These are phyloP conservation scores for Mimosa pudica DNA, from an alignment of 306 rosid species.

Conservation along the genomic window DNA sequence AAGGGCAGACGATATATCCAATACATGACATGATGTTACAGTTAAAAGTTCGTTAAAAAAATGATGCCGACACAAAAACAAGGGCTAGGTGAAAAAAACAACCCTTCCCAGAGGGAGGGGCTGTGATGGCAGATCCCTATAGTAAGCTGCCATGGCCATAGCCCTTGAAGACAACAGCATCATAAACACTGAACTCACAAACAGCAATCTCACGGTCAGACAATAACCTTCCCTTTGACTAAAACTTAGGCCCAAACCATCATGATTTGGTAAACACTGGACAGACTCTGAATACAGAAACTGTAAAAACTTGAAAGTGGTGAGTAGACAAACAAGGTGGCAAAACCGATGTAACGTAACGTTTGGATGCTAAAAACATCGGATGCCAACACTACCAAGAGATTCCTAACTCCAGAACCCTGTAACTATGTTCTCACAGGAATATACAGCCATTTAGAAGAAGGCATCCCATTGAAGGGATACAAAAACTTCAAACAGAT, in stretches of 20 bases:
- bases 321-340: constrained; percentile 40
- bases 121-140: constrained; percentile 68
- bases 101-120: constrained; percentile 44
- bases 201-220: constrained; percentile 43
- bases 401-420: constrained; percentile 55
- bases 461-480: constrained; percentile 35
- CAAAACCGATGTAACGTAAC: constrained; percentile 45
- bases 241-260: constrained; percentile 63
- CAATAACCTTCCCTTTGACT: constrained; percentile 51
- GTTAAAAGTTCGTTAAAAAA: constrained; percentile 42
- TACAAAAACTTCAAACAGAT: constrained; percentile 66
- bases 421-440: constrained; percentile 58
- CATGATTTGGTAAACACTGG: constrained; percentile 58
- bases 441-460: constrained; percentile 49
- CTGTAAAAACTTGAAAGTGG: constrained; percentile 20
- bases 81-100: constrained; percentile 63
- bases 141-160: constrained; percentile 75
- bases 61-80: constrained; percentile 54
- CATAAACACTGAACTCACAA: constrained; percentile 52
- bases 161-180: constrained; percentile 58
- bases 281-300: constrained; percentile 43
- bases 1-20: constrained; percentile 38
- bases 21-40: constrained; percentile 47
- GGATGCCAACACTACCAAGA: constrained; percentile 53
- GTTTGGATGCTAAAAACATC: constrained; percentile 47